These are phyloP conservation scores for Neurospora tetrasperma DNA, from an alignment of 495 filamentous ascomycete genomes.

Conservation along the genomic window DNA sequence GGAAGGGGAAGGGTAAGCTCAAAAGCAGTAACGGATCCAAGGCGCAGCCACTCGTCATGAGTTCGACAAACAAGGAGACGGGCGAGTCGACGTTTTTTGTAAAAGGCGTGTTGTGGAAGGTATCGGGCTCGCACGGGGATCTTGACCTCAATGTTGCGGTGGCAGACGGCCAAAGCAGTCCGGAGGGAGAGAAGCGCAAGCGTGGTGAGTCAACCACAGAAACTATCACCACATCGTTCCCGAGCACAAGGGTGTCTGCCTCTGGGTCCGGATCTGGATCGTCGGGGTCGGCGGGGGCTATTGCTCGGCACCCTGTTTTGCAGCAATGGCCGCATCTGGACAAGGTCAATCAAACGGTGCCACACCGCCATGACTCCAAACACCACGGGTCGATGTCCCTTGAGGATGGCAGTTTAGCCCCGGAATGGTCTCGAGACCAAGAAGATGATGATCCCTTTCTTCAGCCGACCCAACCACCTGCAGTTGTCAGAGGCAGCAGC, in stretches of 20 bases:
- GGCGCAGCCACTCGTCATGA: slow-evolving; percentile 1
- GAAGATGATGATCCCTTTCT: neutral
- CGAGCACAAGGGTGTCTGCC: neutral
- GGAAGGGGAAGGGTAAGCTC: neutral
- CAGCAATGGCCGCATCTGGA: neutral
- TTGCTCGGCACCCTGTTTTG: neutral
- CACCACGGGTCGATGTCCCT: neutral
- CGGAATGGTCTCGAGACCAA: neutral
- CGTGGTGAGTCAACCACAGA: slow-evolving; percentile 3
- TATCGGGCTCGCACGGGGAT: slow-evolving; percentile 1
- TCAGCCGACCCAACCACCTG: neutral
- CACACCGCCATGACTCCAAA: neutral
- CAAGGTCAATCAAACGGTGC: neutral
- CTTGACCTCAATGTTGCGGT: neutral
- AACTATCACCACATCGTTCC: slow-evolving; percentile 2
- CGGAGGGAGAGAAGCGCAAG: neutral
- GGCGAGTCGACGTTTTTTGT: slow-evolving; percentile 4
- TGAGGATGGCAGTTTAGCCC: neutral
- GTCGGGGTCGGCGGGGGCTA: neutral
- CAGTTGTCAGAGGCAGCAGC: neutral
- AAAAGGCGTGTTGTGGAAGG: slow-evolving; percentile 1
- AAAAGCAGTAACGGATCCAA: neutral
- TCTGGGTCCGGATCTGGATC: slow-evolving; percentile 2
- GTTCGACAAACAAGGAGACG: neutral
- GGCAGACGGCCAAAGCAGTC: neutral